Evolutionary conservation across 257 asterid genomes (phyloP).

Genomic region (Ocimum tenuiflorum): DNA sequence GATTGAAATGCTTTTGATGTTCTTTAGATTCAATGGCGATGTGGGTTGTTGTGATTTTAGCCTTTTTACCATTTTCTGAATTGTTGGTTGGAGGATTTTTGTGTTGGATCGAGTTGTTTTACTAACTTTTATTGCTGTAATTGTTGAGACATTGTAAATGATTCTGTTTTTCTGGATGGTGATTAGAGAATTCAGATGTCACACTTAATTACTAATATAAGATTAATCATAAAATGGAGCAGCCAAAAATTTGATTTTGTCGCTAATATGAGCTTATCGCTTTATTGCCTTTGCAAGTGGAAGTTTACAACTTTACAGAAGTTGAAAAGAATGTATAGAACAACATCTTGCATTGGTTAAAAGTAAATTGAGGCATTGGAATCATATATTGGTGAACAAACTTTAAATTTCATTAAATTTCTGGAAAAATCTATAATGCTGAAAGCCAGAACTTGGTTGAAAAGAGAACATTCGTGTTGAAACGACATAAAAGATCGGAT

Average conservation of each 20-base stretch:
- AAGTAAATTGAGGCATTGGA: not conserved
- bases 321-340: too few relatives aligned
- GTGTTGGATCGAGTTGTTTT: conserved; percentile 15
- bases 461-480: not conserved
- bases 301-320: not conserved
- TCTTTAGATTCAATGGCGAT: conserved; percentile 19
- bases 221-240: not conserved
- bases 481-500: not conserved
- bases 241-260: not conserved
- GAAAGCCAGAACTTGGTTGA: not conserved
- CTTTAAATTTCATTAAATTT: not conserved
- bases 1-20: conserved; percentile 11
- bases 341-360: not conserved
- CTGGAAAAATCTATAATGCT: too few relatives aligned
- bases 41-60: conserved; percentile 12
- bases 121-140: not conserved
- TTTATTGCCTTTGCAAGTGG: not conserved
- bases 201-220: not conserved
- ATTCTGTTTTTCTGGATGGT: not conserved
- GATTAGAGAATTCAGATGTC: conserved; percentile 4
- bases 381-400: not conserved
- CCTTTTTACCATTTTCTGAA: not conserved
- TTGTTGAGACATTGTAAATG: not conserved
- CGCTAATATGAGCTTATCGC: not conserved
- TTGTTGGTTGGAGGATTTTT: conserved; percentile 10